Evolutionary conservation across 345 rosid genomes (phyloP).

Genomic region (Lepidium africanum): DNA sequence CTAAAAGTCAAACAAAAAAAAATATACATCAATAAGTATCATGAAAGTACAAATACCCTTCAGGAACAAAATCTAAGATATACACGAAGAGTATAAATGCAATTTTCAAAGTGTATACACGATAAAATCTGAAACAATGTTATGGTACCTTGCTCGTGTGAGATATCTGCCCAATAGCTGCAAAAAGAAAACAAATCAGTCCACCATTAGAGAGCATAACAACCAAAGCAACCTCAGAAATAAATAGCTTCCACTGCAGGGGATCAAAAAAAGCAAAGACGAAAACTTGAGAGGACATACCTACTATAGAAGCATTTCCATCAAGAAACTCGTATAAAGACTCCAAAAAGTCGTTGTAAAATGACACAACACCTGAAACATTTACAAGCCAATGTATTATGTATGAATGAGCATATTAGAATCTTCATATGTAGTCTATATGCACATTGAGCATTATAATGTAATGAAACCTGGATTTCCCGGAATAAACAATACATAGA

Average conservation of each 20-base stretch:
- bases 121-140: background rate
- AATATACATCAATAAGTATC: background rate
- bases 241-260: background rate
- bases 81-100: background rate
- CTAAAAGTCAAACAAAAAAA: constrained; percentile 17
- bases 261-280: background rate
- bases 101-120: background rate
- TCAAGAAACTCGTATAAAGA: constrained; percentile 54
- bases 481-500: constrained; percentile 64
- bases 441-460: background rate
- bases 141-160: constrained; percentile 62
- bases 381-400: background rate
- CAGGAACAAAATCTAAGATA: background rate
- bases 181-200: background rate
- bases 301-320: constrained; percentile 53
- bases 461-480: constrained; percentile 67
- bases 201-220: background rate
- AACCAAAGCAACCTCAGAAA: background rate
- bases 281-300: constrained; percentile 18
- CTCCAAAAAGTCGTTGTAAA: constrained; percentile 75
- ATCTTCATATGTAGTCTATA: background rate
- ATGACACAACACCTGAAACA: constrained; percentile 53
- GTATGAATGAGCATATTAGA: background rate
- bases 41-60: background rate
- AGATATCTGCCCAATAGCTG: constrained; percentile 71